phyloP scores from a whole-genome alignment of 495 filamentous ascomycete species.

The Penicillium alfredii region DNA sequence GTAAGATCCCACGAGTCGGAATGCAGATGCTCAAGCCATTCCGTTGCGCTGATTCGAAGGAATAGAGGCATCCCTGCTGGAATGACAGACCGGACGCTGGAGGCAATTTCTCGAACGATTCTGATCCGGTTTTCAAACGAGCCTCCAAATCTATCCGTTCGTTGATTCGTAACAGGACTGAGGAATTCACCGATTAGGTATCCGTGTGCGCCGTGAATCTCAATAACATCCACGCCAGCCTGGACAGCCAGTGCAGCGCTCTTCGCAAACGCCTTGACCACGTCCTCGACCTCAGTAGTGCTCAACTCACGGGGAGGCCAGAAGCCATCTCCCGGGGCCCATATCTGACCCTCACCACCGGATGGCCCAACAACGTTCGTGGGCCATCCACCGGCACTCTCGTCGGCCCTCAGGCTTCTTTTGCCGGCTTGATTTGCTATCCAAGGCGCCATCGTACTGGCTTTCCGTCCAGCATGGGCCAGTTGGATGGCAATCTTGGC shows the following conservation, averaged over 20 bases:
- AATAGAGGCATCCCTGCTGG: conserved; percentile 59
- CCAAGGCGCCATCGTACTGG: conserved; percentile 59
- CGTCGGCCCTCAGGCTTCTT: conserved; percentile 39
- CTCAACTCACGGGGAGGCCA: conserved; percentile 37
- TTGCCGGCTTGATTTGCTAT: conserved; percentile 25
- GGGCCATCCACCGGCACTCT: conserved; percentile 61
- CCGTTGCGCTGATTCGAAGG: conserved; percentile 63
- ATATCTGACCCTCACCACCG: conserved; percentile 43
- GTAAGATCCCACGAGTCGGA: conserved; percentile 56
- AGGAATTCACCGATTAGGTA: conserved; percentile 68
- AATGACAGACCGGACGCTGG: conserved; percentile 50
- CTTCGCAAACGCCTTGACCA: conserved; percentile 55
- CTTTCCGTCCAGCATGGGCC: conserved; percentile 70
- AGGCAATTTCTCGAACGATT: conserved; percentile 47
- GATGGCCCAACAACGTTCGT: conserved; percentile 58
- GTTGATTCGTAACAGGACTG: conserved; percentile 51
- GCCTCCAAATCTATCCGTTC: conserved; percentile 60
- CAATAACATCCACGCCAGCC: conserved; percentile 61
- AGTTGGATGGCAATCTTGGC: conserved; percentile 68
- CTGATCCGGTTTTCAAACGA: conserved; percentile 51
- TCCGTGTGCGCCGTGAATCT: conserved; percentile 60
- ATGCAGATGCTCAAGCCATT: conserved; percentile 57
- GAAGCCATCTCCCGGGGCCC: conserved; percentile 32
- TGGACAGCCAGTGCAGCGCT: conserved; percentile 55
- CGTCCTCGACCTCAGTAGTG: conserved; percentile 52